phyloP scores from a whole-genome alignment of 208 protist species.

The Wallacemonas rigidus region DNA sequence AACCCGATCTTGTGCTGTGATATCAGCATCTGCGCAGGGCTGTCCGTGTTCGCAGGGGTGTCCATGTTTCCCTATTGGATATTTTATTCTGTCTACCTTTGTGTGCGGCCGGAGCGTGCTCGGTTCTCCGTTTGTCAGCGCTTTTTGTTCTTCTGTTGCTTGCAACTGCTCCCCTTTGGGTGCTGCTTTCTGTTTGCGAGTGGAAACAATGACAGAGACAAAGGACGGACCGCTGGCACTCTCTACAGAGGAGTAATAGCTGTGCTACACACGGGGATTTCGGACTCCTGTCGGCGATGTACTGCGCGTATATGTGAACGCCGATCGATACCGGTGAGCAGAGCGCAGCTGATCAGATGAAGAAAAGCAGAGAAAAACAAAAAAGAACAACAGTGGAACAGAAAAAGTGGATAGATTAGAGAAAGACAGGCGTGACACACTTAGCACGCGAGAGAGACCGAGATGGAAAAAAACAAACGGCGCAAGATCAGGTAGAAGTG shows the following conservation, averaged over 20 bases:
- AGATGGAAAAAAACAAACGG: neutral
- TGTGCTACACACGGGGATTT: neutral
- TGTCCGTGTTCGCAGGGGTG: neutral
- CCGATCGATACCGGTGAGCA: too few relatives aligned
- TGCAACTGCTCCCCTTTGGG: neutral
- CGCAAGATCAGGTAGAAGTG: neutral
- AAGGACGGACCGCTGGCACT: conserved; percentile 9
- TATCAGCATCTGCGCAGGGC: conserved; percentile 18
- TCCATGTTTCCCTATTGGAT: neutral
- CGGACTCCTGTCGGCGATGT: too few relatives aligned
- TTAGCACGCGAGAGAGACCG: neutral
- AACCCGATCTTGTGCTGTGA: conserved; percentile 55
- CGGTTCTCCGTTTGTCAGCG: neutral
- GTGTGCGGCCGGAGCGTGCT: neutral
- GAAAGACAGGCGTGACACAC: neutral
- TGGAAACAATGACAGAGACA: neutral
- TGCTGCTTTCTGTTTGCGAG: neutral
- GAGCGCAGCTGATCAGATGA: neutral
- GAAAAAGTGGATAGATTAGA: conserved; percentile 15
- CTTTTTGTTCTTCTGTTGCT: too few relatives aligned
- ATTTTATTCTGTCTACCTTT: neutral
- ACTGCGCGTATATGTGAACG: too few relatives aligned
- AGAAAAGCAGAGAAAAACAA: neutral
- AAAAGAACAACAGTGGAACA: conserved; percentile 17
- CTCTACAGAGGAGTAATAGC: neutral